Conservation (phyloP, 129 eudicot species). For the Ambrosia trifida region DNA sequence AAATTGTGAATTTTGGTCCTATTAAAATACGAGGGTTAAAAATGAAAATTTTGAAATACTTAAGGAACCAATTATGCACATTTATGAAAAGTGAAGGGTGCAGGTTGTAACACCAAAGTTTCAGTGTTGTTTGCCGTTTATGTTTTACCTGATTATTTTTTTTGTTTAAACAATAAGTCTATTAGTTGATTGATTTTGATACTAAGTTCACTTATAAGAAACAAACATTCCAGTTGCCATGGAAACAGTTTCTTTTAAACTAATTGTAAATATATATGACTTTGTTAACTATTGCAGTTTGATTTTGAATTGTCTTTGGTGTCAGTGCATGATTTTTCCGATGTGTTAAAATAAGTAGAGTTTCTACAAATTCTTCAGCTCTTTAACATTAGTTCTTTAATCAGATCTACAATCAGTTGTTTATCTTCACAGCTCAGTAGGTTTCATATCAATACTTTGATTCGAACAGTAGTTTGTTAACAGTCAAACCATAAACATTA, state of each 20-base stretch:
- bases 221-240: conserved; percentile 8
- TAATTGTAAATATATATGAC: neutral
- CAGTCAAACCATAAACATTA: too few relatives aligned
- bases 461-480: too few relatives aligned
- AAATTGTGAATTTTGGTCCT: too few relatives aligned
- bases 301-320: conserved; percentile 1
- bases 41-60: too few relatives aligned
- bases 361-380: neutral
- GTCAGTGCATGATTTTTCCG: neutral
- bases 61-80: too few relatives aligned
- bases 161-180: neutral
- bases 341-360: neutral
- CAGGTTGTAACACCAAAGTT: too few relatives aligned
- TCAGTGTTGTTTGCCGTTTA: neutral
- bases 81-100: too few relatives aligned
- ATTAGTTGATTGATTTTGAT: neutral
- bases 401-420: too few relatives aligned
- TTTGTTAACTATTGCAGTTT: neutral
- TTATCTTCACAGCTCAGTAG: too few relatives aligned
- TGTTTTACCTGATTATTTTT: neutral
- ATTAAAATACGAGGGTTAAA: too few relatives aligned
- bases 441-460: too few relatives aligned
- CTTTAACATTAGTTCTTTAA: too few relatives aligned
- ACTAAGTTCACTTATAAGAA: neutral
- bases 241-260: neutral